Conservation (phyloP, 23 red algal genomes). For the Gracilariopsis chorda region DNA sequence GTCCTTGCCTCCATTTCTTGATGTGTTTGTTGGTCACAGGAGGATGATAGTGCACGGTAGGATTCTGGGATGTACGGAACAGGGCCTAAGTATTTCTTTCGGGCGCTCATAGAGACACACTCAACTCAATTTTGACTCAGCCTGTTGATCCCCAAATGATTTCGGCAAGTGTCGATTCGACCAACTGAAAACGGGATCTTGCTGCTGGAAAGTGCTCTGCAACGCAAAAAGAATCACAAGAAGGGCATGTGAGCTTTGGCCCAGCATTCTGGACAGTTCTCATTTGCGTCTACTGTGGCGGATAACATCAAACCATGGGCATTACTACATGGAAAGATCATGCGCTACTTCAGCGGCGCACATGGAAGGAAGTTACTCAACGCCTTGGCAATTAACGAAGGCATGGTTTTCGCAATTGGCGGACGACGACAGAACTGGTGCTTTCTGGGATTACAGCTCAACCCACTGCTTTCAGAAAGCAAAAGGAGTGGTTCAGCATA, state of each 20-base stretch:
- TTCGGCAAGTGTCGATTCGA: constrained; percentile 65
- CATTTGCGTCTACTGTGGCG: constrained; percentile 70
- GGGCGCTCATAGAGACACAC: constrained; percentile 44
- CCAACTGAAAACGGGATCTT: constrained; percentile 78
- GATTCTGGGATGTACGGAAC: constrained; percentile 86
- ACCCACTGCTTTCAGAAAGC: constrained; percentile 48
- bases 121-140: constrained; percentile 63
- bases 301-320: constrained; percentile 82
- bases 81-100: constrained; percentile 55
- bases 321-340: constrained; percentile 60
- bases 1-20: constrained; percentile 66
- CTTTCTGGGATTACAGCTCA: constrained; percentile 68
- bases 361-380: constrained; percentile 43
- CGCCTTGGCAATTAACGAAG: constrained; percentile 75
- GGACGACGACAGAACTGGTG: constrained; percentile 53
- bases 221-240: constrained; percentile 81
- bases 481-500: constrained; percentile 57
- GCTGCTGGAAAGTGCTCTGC: constrained; percentile 59
- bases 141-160: constrained; percentile 70
- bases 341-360: constrained; percentile 55
- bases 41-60: constrained; percentile 69
- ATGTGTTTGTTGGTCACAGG: constrained; percentile 80
- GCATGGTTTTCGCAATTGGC: constrained; percentile 69
- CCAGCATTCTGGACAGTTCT: constrained; percentile 52
- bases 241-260: constrained; percentile 75